Conservation (phyloP, 2,329 filamentous ascomycete genomes). For the Scolecobasidium constrictum region DNA sequence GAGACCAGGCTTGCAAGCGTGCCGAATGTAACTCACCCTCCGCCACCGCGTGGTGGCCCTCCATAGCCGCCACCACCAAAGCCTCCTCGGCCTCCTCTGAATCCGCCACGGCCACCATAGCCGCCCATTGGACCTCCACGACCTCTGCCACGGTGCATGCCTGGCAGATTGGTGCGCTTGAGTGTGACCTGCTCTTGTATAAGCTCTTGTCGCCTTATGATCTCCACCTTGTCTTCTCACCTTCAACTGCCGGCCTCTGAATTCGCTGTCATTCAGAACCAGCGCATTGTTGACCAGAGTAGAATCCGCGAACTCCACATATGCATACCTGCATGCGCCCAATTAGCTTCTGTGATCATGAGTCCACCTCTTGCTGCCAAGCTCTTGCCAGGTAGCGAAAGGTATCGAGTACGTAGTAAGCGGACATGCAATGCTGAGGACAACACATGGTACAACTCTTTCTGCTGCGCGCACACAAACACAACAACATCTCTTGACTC, state of each 20-base stretch:
- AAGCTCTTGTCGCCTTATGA: no score
- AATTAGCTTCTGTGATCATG: conserved; percentile 25
- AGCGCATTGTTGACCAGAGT: conserved; percentile 86
- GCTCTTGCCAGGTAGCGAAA: conserved; percentile 47
- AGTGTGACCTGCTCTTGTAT: conserved; percentile 57
- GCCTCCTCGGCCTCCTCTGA: conserved; percentile 40
- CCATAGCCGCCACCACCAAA: conserved; percentile 46
- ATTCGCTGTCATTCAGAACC: conserved; percentile 91
- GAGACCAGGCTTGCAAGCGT: neutral
- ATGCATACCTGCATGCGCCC: conserved; percentile 68
- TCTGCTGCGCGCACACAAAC: no score
- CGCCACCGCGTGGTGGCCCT: conserved; percentile 18
- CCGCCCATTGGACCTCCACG: conserved; percentile 37
- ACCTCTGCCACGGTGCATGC: conserved; percentile 66
- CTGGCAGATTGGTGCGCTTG: conserved; percentile 93
- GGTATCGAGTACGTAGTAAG: no score
- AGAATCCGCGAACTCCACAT: conserved; percentile 95
- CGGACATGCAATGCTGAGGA: no score
- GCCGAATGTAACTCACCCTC: conserved; percentile 20
- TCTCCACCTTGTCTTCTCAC: no score
- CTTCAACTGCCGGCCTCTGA: conserved; percentile 92
- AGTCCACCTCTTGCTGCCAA: conserved; percentile 37
- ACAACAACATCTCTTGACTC: no score
- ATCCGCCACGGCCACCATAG: conserved; percentile 41
- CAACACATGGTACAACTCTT: no score